These are phyloP conservation scores for Aspergillus luchuensis DNA, from an alignment of 2,329 filamentous ascomycete genomes.

Conservation along the genomic window DNA sequence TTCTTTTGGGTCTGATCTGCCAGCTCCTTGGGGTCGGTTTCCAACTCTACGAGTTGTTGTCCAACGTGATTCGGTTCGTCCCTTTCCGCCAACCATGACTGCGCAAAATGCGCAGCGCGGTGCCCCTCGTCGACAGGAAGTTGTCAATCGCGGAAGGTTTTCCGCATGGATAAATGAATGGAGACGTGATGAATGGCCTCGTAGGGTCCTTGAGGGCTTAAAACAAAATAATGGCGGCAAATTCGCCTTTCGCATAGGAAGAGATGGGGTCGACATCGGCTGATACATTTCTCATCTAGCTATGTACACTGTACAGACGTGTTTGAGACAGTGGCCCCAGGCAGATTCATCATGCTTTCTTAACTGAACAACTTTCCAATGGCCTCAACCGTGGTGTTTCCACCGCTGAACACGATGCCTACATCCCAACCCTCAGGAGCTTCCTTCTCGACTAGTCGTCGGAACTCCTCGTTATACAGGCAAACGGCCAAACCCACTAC, in stretches of 20 bases:
- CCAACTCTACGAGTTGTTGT: constrained; percentile 42
- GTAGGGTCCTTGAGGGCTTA: constrained; percentile 31
- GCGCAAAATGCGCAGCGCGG: constrained; percentile 37
- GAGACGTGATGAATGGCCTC: constrained; percentile 40
- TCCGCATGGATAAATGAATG: constrained; percentile 42
- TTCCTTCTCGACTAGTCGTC: constrained; percentile 63
- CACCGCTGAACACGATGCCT: constrained; percentile 63
- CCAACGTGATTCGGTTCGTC: constrained; percentile 37
- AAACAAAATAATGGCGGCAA: constrained; percentile 30
- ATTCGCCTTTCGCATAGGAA: constrained; percentile 34
- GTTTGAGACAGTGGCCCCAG: not conserved
- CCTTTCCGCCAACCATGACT: constrained; percentile 39
- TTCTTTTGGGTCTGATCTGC: constrained; percentile 39
- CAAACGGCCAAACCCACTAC: constrained; percentile 82
- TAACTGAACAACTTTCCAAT: constrained; percentile 56
- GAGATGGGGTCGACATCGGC: constrained; percentile 27
- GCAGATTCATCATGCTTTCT: not conserved
- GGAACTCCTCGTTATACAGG: constrained; percentile 83
- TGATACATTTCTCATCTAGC: not conserved
- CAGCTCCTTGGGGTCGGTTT: constrained; percentile 43
- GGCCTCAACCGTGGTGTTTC: constrained; percentile 65
- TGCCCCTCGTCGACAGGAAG: constrained; percentile 37
- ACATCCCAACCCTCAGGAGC: constrained; percentile 73
- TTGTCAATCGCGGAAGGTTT: constrained; percentile 38
- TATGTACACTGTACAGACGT: not conserved